phyloP scores from a whole-genome alignment of 106 monocot species.

The Posidonia australis region DNA sequence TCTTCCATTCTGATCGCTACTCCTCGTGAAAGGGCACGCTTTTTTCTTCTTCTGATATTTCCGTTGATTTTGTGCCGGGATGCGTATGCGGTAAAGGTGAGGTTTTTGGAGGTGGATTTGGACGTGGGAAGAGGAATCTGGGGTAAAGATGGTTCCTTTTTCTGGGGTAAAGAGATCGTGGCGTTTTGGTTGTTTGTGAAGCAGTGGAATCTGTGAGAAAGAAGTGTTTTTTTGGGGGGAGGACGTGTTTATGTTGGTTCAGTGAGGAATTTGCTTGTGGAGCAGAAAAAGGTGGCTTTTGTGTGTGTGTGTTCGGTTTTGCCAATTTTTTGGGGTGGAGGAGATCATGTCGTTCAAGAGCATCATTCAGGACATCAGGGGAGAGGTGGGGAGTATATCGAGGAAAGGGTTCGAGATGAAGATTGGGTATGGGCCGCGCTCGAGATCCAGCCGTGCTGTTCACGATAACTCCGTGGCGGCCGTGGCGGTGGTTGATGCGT shows the following conservation, averaged over 20 bases:
- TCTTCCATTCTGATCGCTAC: too few species aligned
- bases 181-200: too few species aligned
- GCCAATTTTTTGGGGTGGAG: too few species aligned
- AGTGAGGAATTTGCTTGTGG: too few species aligned
- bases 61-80: too few species aligned
- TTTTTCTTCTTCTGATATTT: too few species aligned
- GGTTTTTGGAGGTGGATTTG: neutral
- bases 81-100: too few species aligned
- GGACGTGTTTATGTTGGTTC: too few species aligned
- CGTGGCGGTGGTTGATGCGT: constrained; percentile 7
- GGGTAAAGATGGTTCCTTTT: neutral
- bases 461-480: constrained; percentile 10
- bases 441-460: constrained; percentile 37
- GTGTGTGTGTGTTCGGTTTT: too few species aligned
- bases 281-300: neutral
- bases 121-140: neutral
- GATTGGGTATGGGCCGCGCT: constrained; percentile 28
- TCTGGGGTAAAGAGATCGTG: too few species aligned
- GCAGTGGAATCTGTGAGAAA: neutral
- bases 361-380: constrained; percentile 63
- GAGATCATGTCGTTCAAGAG: constrained; percentile 51
- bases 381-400: constrained; percentile 58
- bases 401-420: constrained; percentile 39
- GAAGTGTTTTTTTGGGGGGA: too few species aligned
- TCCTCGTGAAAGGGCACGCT: too few species aligned